Conservation (phyloP, 2,329 filamentous ascomycete genomes). For the Diaporthe helianthi region DNA sequence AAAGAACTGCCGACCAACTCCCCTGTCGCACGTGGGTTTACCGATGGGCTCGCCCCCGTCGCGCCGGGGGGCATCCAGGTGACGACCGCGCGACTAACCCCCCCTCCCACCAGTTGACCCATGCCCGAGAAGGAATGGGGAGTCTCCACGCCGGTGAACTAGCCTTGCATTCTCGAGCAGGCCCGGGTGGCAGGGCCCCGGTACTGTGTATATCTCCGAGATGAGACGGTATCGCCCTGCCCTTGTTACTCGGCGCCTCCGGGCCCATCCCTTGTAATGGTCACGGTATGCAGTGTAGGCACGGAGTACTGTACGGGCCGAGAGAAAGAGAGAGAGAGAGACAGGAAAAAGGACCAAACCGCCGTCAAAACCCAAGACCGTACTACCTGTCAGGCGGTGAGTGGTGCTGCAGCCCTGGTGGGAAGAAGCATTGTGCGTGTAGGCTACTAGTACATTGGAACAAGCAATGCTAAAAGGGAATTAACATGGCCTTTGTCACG, state of each 20-base stretch:
- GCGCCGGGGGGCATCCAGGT: not conserved
- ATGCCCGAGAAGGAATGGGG: conserved; percentile 13
- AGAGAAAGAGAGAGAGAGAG: no score
- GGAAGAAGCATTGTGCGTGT: not conserved
- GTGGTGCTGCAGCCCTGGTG: not conserved
- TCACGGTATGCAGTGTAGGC: not conserved
- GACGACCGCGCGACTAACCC: not conserved
- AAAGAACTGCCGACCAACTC: not conserved
- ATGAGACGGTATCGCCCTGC: not conserved
- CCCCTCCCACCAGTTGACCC: not conserved
- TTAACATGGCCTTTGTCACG: not conserved
- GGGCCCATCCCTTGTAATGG: not conserved
- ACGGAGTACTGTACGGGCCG: not conserved
- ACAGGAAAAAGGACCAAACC: not conserved
- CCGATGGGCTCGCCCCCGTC: not conserved
- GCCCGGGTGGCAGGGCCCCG: not conserved
- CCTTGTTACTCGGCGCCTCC: conserved; percentile 5
- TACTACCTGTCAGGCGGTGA: conserved; percentile 12
- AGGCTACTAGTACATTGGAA: not conserved
- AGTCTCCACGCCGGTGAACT: conserved; percentile 26
- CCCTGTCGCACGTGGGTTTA: not conserved
- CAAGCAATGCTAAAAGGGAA: not conserved
- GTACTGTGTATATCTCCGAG: conserved; percentile 25
- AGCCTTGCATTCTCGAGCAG: conserved; percentile 22
- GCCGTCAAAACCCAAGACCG: not conserved